phyloP scores from a whole-genome alignment of 768 basidiomycete genomes.

The Mycena indigotica region DNA sequence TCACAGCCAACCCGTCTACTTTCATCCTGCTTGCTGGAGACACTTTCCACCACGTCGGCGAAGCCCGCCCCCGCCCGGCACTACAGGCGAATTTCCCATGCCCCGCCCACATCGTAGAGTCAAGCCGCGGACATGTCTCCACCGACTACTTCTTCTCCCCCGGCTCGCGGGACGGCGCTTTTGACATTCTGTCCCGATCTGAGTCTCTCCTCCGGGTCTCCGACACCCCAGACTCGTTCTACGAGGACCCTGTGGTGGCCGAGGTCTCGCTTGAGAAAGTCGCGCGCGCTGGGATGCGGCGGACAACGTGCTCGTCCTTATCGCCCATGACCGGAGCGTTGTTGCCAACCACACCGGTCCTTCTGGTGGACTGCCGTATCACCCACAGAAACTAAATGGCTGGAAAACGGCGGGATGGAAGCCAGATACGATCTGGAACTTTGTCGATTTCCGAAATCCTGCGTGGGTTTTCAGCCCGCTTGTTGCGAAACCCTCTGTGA shows the following conservation, averaged over 20 bases:
- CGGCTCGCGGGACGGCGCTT: neutral
- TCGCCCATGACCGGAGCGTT: conserved; percentile 18
- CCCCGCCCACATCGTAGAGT: conserved; percentile 16
- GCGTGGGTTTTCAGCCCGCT: conserved; percentile 5
- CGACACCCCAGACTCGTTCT: conserved; percentile 8
- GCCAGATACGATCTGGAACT: conserved; percentile 11
- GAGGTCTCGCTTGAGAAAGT: conserved; percentile 16
- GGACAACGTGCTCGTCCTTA: conserved; percentile 16
- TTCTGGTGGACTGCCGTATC: conserved; percentile 4
- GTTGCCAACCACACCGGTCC: neutral
- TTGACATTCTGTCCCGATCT: conserved; percentile 15
- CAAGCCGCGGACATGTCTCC: conserved; percentile 6
- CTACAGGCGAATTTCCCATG: conserved; percentile 18
- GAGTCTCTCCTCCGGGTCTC: conserved; percentile 11
- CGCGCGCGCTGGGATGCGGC: conserved; percentile 19
- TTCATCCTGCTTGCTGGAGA: neutral
- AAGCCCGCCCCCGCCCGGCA: conserved; percentile 12
- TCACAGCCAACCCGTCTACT: neutral
- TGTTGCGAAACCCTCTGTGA: too few species aligned
- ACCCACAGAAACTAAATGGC: conserved; percentile 5
- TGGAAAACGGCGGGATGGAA: conserved; percentile 14
- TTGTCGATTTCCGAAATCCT: conserved; percentile 5
- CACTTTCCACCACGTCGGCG: conserved; percentile 17
- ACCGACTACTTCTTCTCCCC: conserved; percentile 19
- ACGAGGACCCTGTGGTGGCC: conserved; percentile 7